phyloP scores from a whole-genome alignment of 2,329 filamentous ascomycete genomes.

The Zymoseptoria passerinii region DNA sequence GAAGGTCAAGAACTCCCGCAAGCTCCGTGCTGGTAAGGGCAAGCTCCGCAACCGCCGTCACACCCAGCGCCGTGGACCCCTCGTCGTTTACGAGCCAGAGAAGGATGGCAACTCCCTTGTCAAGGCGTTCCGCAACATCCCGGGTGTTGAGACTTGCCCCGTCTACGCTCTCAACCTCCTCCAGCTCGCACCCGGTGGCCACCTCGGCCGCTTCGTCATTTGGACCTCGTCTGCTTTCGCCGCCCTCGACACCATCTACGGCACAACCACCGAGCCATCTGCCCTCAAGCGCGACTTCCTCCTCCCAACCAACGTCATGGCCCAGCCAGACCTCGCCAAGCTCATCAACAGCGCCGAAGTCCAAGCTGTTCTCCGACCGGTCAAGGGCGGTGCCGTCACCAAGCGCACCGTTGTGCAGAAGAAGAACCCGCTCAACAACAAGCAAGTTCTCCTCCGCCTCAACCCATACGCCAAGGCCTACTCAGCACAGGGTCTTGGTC shows the following conservation, averaged over 20 bases:
- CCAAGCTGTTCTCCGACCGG: conserved; percentile 86
- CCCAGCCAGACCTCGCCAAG: conserved; percentile 90
- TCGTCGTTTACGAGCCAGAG: conserved; percentile 95
- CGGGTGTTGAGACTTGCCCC: conserved; percentile 92
- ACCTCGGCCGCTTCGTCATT: conserved; percentile 97
- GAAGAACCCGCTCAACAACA: conserved; percentile 99
- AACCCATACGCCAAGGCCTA: conserved; percentile 96
- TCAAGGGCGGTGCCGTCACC: conserved; percentile 81
- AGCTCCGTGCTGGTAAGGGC: conserved; percentile 97
- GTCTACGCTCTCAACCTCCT: conserved; percentile 96
- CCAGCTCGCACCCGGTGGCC: conserved; percentile 96
- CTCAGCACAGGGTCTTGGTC: conserved; percentile 74
- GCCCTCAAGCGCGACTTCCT: conserved; percentile 99
- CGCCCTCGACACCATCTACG: conserved; percentile 95
- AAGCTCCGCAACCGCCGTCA: conserved; percentile 95
- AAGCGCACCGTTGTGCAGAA: conserved; percentile 92
- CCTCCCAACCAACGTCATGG: conserved; percentile 83
- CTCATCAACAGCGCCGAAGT: conserved; percentile 99
- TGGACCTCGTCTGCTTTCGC: conserved; percentile 97
- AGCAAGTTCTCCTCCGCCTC: conserved; percentile 95
- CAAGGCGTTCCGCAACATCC: conserved; percentile 95
- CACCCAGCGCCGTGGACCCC: conserved; percentile 94
- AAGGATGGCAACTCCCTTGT: conserved; percentile 91
- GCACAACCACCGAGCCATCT: conserved; percentile 79
- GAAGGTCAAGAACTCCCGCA: conserved; percentile 94